Evolutionary conservation across 108 stramenopile genomes (phyloP).

Genomic region (Phaeodactylum tricornutum): DNA sequence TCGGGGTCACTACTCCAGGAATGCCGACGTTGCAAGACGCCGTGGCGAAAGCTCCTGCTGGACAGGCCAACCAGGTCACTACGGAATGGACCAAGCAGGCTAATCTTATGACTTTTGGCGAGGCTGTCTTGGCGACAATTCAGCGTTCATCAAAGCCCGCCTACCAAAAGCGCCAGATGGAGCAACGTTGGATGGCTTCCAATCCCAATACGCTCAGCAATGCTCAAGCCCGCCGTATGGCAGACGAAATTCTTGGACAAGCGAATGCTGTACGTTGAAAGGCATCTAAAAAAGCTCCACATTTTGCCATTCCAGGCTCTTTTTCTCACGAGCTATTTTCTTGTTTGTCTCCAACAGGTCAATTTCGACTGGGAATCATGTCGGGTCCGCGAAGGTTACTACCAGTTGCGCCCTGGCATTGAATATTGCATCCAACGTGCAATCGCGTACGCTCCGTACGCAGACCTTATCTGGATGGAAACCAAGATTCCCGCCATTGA

Average conservation of each 20-base stretch:
- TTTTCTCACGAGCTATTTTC: no score
- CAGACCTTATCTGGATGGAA: conserved; percentile 96
- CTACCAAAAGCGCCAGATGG: conserved; percentile 44
- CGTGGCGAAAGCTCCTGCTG: conserved; percentile 28
- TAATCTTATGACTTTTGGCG: conserved; percentile 77
- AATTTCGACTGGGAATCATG: conserved; percentile 93
- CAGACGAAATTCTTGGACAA: conserved; percentile 72
- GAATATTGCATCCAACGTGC: conserved; percentile 89
- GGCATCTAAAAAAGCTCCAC: no score
- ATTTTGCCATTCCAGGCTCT: neutral
- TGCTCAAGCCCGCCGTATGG: conserved; percentile 67
- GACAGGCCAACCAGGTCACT: conserved; percentile 24
- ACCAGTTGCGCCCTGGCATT: conserved; percentile 79
- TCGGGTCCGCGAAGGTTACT: conserved; percentile 93
- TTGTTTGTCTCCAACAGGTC: no score
- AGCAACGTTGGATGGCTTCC: conserved; percentile 58
- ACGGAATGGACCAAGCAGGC: conserved; percentile 56
- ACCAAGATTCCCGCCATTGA: conserved; percentile 71
- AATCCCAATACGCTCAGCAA: conserved; percentile 79
- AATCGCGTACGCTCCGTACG: conserved; percentile 82
- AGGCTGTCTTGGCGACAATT: conserved; percentile 73
- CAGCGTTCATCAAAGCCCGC: conserved; percentile 17
- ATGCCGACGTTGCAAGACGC: conserved; percentile 50
- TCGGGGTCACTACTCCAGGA: conserved; percentile 72
- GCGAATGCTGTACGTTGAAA: conserved; percentile 47